Base-by-base conservation (phyloP, 2,329 filamentous ascomycete species). In the Fusarium lyarnte region DNA sequence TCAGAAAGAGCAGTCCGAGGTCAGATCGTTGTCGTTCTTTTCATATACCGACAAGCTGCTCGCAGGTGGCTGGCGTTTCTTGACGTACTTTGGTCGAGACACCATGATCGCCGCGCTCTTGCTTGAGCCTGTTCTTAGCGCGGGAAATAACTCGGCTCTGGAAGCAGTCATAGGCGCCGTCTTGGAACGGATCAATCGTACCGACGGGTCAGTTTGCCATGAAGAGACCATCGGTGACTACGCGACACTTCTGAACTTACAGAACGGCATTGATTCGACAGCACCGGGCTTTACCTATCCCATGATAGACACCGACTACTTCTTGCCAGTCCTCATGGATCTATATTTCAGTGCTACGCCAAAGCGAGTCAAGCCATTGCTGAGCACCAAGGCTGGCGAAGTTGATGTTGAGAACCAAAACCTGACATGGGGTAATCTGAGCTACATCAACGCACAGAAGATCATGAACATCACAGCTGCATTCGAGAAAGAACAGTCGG, bases 151-250 rank as follows among this genome's bases (percentile, higher is more conserved):
- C 1, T 85, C 88, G 6, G 85, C 88, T 0, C 82, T 90, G 19
- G 90, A 92, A 76, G 89, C 90, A 6, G 88, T 90, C 4, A 87
- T 92, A 25, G 83, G 84, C 0, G 87, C 88, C 4, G 88, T 90
- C 0, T 77, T 91, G 10, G 90, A 92, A 74, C 84, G 90, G 16
- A 83, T 92, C 52, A 88, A 91, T 69, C 81, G 83, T 6, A 87
- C 83, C 0, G 89, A 91, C 73, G 90, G 90, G 0, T 88, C 84
- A 21, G 88, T 88, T 3, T 90, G 87, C 53, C 90, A 92, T 69
- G 89, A 92, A 76, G 90, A 92, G 76, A 89, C 88, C 0, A 88
- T 92, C 70, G 89, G 85, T 8, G 90, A 92, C 74, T 92, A 91
- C 74, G 88, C 89, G 0, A 91, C 89, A 0, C 91, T 84, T 74